These are phyloP conservation scores for Tolypocladium paradoxum DNA, from an alignment of 2,329 filamentous ascomycete genomes.

Conservation along the genomic window DNA sequence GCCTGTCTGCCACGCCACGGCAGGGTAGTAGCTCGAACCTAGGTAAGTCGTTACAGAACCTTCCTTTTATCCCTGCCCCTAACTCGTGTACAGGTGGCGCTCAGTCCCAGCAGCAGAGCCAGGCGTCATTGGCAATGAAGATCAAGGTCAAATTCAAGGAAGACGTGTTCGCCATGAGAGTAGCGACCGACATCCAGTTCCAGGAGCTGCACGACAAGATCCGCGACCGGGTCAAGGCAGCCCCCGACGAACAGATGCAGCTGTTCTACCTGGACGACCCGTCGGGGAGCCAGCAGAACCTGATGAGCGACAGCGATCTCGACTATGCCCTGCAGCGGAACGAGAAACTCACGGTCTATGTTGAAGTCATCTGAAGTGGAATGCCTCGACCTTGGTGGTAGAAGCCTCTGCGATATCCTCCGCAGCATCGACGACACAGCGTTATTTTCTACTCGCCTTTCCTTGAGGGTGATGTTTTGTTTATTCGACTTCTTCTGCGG, in stretches of 20 bases:
- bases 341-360: conserved; percentile 74
- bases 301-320: conserved; percentile 73
- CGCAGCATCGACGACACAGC: neutral
- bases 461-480: neutral
- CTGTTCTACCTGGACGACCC: conserved; percentile 82
- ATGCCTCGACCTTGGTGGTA: neutral
- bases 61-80: neutral
- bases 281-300: conserved; percentile 60
- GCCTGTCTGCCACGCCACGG: conserved; percentile 39
- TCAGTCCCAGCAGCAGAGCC: conserved; percentile 16
- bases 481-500: neutral
- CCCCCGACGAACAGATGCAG: conserved; percentile 55
- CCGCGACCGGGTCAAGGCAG: conserved; percentile 69
- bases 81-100: neutral
- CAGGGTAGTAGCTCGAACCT: conserved; percentile 32
- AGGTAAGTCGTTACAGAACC: conserved; percentile 1
- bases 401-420: neutral
- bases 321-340: conserved; percentile 72
- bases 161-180: conserved; percentile 83
- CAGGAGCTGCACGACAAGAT: conserved; percentile 75
- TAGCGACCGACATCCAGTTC: conserved; percentile 70
- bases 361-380: conserved; percentile 37
- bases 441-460: neutral
- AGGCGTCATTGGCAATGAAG: conserved; percentile 55
- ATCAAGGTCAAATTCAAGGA: conserved; percentile 92